A percentile compares a stretch with the other conserved stretches of the same genome.
Evolutionary conservation across 108 stramenopile species (phyloP).

Genomic region (Nitzschia inconspicua): DNA sequence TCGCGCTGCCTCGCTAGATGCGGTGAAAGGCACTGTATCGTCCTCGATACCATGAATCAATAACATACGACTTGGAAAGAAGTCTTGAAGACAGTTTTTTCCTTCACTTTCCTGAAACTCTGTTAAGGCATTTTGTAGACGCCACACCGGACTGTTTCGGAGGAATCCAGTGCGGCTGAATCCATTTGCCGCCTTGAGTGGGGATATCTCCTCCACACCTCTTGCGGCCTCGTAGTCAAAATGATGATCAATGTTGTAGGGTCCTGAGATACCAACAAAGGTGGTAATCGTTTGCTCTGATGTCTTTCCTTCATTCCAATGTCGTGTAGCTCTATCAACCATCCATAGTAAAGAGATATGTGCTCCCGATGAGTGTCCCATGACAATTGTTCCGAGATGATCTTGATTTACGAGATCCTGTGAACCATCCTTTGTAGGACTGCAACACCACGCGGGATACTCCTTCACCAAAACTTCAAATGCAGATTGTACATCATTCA

Average conservation of each 20-base stretch:
- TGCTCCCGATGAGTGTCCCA: constrained; percentile 81
- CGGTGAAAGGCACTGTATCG: constrained; percentile 74
- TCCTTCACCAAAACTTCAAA: constrained; percentile 6
- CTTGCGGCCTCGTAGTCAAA: constrained; percentile 84
- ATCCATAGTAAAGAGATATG: constrained; percentile 64
- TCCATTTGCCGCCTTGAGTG: constrained; percentile 74
- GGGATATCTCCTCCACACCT: constrained; percentile 80
- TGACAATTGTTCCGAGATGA: constrained; percentile 42
- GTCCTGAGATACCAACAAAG: constrained; percentile 70
- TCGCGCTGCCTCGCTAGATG: constrained; percentile 66
- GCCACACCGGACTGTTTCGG: constrained; percentile 45
- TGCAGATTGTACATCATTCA: constrained; percentile 50
- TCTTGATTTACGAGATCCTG: background rate
- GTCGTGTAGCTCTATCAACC: constrained; percentile 44
- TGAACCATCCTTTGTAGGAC: background rate
- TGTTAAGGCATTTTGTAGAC: constrained; percentile 33
- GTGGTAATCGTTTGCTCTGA: background rate
- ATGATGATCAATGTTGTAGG: constrained; percentile 77
- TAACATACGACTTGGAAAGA: constrained; percentile 35
- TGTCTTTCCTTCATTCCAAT: constrained; percentile 9
- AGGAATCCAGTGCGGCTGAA: constrained; percentile 52
- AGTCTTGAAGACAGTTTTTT: background rate
- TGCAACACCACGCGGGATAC: constrained; percentile 21
- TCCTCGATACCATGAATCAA: constrained; percentile 85
- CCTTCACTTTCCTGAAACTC: background rate